These are phyloP conservation scores for Astraeus odoratus DNA, from an alignment of 768 basidiomycete species.

Conservation along the genomic window DNA sequence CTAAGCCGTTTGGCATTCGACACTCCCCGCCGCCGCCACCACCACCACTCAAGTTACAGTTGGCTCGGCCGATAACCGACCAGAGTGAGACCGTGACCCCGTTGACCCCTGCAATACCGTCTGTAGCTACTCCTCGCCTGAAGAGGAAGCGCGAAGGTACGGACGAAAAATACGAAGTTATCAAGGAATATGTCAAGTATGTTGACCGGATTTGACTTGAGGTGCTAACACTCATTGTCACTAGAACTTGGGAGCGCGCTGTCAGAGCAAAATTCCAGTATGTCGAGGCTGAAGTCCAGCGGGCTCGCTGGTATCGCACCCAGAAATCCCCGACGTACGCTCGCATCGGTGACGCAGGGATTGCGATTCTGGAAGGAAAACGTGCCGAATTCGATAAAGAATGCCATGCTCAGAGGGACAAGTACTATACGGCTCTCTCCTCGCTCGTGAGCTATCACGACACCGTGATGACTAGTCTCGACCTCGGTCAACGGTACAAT, in stretches of 20 bases:
- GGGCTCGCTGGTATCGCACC: conserved; percentile 22
- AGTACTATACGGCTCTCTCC: conserved; percentile 17
- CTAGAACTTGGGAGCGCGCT: conserved; percentile 25
- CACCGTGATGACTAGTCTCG: conserved; percentile 14
- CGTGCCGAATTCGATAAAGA: conserved; percentile 23
- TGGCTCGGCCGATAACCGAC: neutral
- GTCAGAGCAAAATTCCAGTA: conserved; percentile 21
- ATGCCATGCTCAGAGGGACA: conserved; percentile 17
- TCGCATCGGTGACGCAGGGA: conserved; percentile 26
- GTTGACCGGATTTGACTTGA: conserved; percentile 1
- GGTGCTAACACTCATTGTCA: neutral
- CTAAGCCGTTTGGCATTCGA: too few species aligned
- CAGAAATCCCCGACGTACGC: conserved; percentile 24
- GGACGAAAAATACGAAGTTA: conserved; percentile 18
- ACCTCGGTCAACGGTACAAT: conserved; percentile 24
- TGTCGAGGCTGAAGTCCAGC: conserved; percentile 23
- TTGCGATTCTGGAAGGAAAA: conserved; percentile 22
- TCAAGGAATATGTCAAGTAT: conserved; percentile 26
- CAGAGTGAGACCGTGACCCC: conserved; percentile 1
- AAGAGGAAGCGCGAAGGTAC: conserved; percentile 22
- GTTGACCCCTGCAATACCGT: conserved; percentile 6
- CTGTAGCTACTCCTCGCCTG: conserved; percentile 11
- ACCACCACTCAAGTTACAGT: neutral
- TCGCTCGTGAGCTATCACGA: conserved; percentile 19
- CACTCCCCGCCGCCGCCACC: neutral